Percentiles rank a stretch among this genome's conserved stretches.
These are phyloP conservation scores for Yarrowia sp. DNA, from an alignment of 805 yeast species.

Conservation along the genomic window DNA sequence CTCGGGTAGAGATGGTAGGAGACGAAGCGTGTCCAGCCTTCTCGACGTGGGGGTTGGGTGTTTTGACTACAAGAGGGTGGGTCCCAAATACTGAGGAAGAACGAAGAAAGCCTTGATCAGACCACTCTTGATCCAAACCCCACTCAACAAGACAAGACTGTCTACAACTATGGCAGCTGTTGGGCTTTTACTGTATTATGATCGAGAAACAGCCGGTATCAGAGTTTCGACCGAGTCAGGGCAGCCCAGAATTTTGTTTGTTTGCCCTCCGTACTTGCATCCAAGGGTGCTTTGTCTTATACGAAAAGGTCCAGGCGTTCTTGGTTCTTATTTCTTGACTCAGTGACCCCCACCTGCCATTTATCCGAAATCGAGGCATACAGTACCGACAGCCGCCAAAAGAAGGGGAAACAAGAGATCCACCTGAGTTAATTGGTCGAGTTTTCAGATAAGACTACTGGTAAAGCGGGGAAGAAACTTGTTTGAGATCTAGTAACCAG, in stretches of 20 bases:
- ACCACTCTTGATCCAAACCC: too few species aligned
- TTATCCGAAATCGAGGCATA: neutral
- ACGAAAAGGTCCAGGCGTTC: too few species aligned
- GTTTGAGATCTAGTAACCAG: too few species aligned
- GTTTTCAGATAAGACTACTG: neutral
- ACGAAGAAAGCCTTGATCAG: too few species aligned
- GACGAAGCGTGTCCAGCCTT: too few species aligned
- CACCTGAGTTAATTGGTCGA: neutral
- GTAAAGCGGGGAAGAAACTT: too few species aligned
- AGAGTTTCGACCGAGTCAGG: neutral
- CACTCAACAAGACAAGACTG: neutral
- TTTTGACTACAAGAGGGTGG: too few species aligned
- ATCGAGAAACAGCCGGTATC: neutral
- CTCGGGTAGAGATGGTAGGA: too few species aligned
- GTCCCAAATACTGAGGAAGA: too few species aligned
- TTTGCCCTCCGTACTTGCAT: too few species aligned
- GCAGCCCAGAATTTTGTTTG: neutral
- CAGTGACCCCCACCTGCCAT: conserved; percentile 9
- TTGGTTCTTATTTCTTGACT: neutral
- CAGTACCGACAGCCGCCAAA: neutral
- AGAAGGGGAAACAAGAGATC: neutral
- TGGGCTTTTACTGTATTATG: neutral
- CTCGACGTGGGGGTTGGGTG: too few species aligned
- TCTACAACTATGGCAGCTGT: neutral
- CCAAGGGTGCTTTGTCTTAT: too few species aligned